phyloP scores from a whole-genome alignment of 768 basidiomycete species.

The Boletus edulis region DNA sequence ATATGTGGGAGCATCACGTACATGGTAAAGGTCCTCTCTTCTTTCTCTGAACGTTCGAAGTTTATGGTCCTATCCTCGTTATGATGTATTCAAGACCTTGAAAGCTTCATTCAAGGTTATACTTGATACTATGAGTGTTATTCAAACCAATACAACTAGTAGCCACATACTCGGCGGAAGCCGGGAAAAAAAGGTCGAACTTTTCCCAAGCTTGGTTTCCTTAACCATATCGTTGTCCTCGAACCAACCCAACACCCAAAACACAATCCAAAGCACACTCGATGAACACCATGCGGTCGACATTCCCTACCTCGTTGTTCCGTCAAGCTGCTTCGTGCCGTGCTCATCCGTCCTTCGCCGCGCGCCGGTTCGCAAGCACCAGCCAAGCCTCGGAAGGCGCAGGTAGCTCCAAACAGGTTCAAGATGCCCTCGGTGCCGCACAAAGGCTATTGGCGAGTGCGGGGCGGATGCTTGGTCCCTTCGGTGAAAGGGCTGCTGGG shows the following conservation, averaged over 20 bases:
- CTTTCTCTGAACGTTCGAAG: too few species aligned
- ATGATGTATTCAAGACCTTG: too few species aligned
- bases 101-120: too few species aligned
- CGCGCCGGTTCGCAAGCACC: slow-evolving; percentile 43
- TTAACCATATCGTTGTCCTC: background rate
- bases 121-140: too few species aligned
- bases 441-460: slow-evolving; percentile 55
- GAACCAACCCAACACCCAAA: slow-evolving; percentile 1
- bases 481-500: slow-evolving; percentile 53
- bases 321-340: slow-evolving; percentile 20
- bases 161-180: slow-evolving; percentile 1
- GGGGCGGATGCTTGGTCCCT: slow-evolving; percentile 45
- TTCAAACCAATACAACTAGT: too few species aligned
- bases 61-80: too few species aligned
- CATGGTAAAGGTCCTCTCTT: too few species aligned
- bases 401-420: slow-evolving; percentile 58
- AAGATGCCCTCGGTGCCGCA: slow-evolving; percentile 58
- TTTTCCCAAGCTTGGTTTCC: background rate
- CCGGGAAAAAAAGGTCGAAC: background rate
- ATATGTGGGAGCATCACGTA: too few species aligned
- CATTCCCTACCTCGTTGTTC: slow-evolving; percentile 25
- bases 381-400: slow-evolving; percentile 38
- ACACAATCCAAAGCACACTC: slow-evolving; percentile 1
- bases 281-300: slow-evolving; percentile 21
- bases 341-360: slow-evolving; percentile 11